Base-by-base conservation (phyloP, 108 stramenopile genomes). In the Nitzschia putrida region DNA sequence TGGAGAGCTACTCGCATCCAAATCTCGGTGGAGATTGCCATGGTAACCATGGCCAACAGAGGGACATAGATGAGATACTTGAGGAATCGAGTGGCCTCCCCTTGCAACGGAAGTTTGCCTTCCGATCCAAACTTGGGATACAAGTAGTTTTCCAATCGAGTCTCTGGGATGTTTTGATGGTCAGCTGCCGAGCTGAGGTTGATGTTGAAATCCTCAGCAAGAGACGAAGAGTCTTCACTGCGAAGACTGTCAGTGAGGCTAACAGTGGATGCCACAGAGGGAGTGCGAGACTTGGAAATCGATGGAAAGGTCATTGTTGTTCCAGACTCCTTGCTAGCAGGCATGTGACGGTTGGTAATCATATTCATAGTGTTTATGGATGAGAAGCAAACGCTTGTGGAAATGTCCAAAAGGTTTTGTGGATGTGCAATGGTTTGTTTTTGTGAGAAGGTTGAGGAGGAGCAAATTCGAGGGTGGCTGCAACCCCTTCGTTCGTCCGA, bases 21-120 rank as follows among this genome's bases (percentile, higher is more conserved):
- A 25, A 40, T 37, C 38, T 66, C 50, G 10, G 66, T 53, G 25
- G 52, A 66, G 2, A 53, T 25, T 8, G 53, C n/a, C 13, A 29
- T 38, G n/a, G 22, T 22, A 8, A 5, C 26, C 18, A 66, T 38
- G 39, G 50, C 18, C 10, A 37, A 26, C 11, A 66, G 16, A 14
- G 52, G 52, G 21, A 66, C 18, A 34, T 40, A 52, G 8, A 53
- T 52, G 37, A 66, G 66, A 39, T 66, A 66, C 52, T 66, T 66
- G 66, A 66, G 66, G 51, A 50, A 66, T 50, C n/a, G 16, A 9
- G 52, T 66, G 34, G 66, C 50, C 4, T 66, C 52, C 3, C 16
- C 34, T 44, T 66, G 66, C 14, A 21, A 23, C 0, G 66, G 66
- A 11, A 66, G 41, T 16, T 13, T 25, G 16, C 63, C 63, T 34